phyloP scores from a whole-genome alignment of 2,329 filamentous ascomycete genomes.

The Cryphonectria nitschkei region DNA sequence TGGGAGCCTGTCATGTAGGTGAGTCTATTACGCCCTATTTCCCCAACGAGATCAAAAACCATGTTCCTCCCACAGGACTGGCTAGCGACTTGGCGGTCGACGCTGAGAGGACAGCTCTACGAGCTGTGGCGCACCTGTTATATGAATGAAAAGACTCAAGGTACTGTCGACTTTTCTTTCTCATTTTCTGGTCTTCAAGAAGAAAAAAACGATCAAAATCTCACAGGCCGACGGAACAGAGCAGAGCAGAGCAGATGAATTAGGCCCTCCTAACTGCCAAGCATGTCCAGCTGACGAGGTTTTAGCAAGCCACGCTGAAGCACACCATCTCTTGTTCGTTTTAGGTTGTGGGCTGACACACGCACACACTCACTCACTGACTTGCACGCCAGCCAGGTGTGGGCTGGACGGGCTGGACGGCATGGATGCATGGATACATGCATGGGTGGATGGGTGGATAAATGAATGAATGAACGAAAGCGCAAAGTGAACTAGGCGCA shows the following conservation, averaged over 20 bases:
- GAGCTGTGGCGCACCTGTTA: conserved; percentile 27
- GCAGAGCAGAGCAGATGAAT: neutral
- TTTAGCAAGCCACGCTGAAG: conserved; percentile 11
- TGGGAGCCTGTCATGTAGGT: neutral
- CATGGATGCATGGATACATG: neutral
- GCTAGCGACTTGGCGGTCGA: conserved; percentile 28
- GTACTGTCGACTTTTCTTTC: neutral
- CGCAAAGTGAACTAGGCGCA: neutral
- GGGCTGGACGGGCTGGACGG: no score
- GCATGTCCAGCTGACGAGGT: conserved; percentile 3
- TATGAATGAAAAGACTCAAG: conserved; percentile 11
- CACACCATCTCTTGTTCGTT: conserved; percentile 1
- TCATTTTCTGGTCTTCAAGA: neutral
- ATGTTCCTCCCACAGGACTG: conserved; percentile 1
- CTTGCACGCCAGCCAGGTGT: neutral
- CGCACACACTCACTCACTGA: neutral
- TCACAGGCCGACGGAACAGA: neutral
- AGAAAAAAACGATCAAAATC: neutral
- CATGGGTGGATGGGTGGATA: neutral
- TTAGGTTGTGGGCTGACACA: conserved; percentile 2
- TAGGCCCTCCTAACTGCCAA: neutral
- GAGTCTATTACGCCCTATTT: conserved; percentile 1
- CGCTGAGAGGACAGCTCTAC: conserved; percentile 30
- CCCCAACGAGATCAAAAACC: neutral
- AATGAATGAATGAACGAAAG: neutral